Evolutionary conservation across 2,329 filamentous ascomycete species (phyloP), one percentile per base, ranked within the genome.

Genomic region (Penicillium frequentans): DNA sequence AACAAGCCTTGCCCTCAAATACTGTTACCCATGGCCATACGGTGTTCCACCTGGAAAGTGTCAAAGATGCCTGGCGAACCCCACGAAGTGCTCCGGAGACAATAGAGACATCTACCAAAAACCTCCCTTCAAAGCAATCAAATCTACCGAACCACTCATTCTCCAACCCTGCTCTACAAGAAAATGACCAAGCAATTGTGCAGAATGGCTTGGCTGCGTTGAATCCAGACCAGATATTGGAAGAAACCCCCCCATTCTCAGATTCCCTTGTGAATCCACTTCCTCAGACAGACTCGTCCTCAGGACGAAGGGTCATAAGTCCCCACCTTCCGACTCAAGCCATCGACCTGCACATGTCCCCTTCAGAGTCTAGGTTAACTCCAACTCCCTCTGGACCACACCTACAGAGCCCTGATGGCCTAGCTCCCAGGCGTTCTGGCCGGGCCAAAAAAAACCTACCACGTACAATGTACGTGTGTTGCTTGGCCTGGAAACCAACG

Each of bases 391-490:
- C 27, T 44, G 21, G 3, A 2, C 47, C 47, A 24, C 29, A 42
- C 9, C n/a, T 21, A 19, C 39, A 24, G 16, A 29, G 24, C 10
- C 14, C 37, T 29, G 27, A 21, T 7, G 11, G 2, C 27, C n/a
- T 23, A 37, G 39, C 27, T 24, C 47, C 19, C 9, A 48, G 47
- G 11, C 53, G 53, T 9, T 55, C 53, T 21, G 47, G 31, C 7
- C 47, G 53, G 16, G 4, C 37, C n/a, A 55, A 46, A 19, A 55
- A 3, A 39, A 24, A 33, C 53, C 53, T 3, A 13, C 3, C 29
- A 55, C 53, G 4, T 55, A 55, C n/a, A 55, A 55, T 37, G 10
- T 55, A n/a, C 46, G 53, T n/a, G 37, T 24, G 10, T 26, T 55
- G 21, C 13, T 27, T 23, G 53, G 53, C 16, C 6, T 50, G 3